A percentile compares a stretch with the other conserved stretches of the same genome.
Evolutionary conservation across 805 yeast species (phyloP).

Genomic region (Pichia phayaonensis): DNA sequence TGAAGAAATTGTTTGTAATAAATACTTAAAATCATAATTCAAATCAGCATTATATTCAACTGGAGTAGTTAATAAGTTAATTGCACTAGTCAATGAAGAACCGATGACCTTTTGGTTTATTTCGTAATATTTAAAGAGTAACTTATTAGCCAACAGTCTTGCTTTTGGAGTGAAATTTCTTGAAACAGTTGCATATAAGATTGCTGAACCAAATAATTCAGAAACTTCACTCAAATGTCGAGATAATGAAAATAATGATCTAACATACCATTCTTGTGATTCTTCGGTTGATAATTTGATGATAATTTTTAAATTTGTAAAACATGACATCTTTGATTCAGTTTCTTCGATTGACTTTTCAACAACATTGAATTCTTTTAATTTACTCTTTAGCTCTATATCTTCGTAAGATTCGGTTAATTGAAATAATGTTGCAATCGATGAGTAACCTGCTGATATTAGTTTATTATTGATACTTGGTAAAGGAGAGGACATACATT

Average conservation of each 20-base stretch:
- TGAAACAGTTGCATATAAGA: constrained; percentile 43
- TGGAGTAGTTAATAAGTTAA: constrained; percentile 24
- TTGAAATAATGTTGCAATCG: constrained; percentile 20
- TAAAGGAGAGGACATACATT: constrained; percentile 44
- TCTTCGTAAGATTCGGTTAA: constrained; percentile 14
- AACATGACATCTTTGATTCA: constrained; percentile 34
- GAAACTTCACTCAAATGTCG: constrained; percentile 12
- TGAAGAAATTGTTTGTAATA: constrained; percentile 30
- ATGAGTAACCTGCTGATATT: constrained; percentile 48
- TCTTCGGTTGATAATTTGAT: constrained; percentile 38
- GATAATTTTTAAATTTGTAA: constrained; percentile 40
- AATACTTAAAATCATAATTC: constrained; percentile 21
- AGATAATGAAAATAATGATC: constrained; percentile 35
- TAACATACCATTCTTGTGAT: constrained; percentile 47
- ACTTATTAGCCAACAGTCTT: constrained; percentile 29
- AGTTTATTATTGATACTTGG: constrained; percentile 45
- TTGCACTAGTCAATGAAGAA: constrained; percentile 35
- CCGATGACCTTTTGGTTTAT: constrained; percentile 35
- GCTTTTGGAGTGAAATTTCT: constrained; percentile 27
- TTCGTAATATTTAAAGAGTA: constrained; percentile 28
- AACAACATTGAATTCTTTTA: constrained; percentile 26
- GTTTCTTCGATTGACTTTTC: constrained; percentile 26
- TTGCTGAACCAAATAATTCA: constrained; percentile 36
- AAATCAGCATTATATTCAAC: constrained; percentile 14
- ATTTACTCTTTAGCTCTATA: constrained; percentile 7